These are phyloP conservation scores for Aspergillus sp. DNA, from an alignment of 2,329 filamentous ascomycete species.

Conservation along the genomic window DNA sequence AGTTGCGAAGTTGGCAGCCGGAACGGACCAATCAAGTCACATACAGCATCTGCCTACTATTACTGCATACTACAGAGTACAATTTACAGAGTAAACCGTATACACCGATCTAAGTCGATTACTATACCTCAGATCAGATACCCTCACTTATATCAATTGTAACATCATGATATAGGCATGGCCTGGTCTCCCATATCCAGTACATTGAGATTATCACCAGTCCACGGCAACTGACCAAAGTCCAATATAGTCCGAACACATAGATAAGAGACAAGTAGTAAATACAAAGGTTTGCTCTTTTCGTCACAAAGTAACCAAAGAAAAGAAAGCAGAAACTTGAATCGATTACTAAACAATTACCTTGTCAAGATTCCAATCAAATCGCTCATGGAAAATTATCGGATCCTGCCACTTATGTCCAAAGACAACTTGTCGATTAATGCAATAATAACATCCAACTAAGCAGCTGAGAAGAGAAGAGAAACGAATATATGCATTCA, in stretches of 20 bases:
- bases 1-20: background rate
- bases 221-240: too few relatives aligned
- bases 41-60: background rate
- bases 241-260: background rate
- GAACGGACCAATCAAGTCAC: background rate
- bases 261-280: background rate
- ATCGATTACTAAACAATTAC: constrained; percentile 12
- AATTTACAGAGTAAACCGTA: too few relatives aligned
- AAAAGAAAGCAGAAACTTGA: constrained; percentile 1
- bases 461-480: constrained; percentile 8
- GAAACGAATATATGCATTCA: constrained; percentile 9
- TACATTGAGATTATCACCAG: background rate
- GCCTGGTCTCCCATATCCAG: background rate
- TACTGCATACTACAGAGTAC: background rate
- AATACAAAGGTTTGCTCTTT: background rate
- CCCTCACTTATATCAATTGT: too few relatives aligned
- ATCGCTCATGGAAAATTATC: constrained; percentile 17
- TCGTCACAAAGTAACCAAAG: background rate
- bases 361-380: constrained; percentile 12
- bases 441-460: constrained; percentile 21
- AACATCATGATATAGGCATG: too few relatives aligned
- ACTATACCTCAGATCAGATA: too few relatives aligned
- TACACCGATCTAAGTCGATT: too few relatives aligned
- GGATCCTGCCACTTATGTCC: constrained; percentile 22
- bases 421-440: constrained; percentile 21